phyloP scores from a whole-genome alignment of 805 yeast species.

The Ogataea methanolica region DNA sequence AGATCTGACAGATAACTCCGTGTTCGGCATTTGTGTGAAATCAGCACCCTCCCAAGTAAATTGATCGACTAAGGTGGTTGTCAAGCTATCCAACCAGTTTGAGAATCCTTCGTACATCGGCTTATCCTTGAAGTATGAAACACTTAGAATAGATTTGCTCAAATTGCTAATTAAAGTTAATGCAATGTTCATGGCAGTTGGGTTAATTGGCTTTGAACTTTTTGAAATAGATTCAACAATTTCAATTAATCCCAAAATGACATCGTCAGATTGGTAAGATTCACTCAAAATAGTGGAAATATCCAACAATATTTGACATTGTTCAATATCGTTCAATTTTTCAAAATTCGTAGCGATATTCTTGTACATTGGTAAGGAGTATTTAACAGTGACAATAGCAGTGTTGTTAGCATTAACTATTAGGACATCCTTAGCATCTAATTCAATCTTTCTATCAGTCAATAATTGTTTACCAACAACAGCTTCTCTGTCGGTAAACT shows the following conservation, averaged over 20 bases:
- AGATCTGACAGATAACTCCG: constrained; percentile 42
- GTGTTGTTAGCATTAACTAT: constrained; percentile 40
- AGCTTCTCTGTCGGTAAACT: constrained; percentile 29
- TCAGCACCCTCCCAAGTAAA: constrained; percentile 34
- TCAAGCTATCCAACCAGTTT: constrained; percentile 13
- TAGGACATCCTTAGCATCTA: constrained; percentile 24
- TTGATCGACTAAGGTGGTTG: constrained; percentile 24
- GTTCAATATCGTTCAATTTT: constrained; percentile 28
- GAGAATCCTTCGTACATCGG: constrained; percentile 5
- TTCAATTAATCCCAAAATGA: constrained; percentile 30
- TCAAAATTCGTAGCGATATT: constrained; percentile 23
- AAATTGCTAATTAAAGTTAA: constrained; percentile 31
- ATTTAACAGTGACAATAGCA: constrained; percentile 47
- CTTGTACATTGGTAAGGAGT: constrained; percentile 28
- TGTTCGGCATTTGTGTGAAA: constrained; percentile 17
- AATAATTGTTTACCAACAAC: constrained; percentile 33
- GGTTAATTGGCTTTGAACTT: constrained; percentile 24
- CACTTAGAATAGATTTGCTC: constrained; percentile 24
- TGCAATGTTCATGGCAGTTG: constrained; percentile 32
- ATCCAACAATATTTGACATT: constrained; percentile 35
- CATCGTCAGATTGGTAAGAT: constrained; percentile 25
- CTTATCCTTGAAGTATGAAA: constrained; percentile 18
- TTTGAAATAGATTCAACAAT: constrained; percentile 27
- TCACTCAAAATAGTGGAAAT: constrained; percentile 35
- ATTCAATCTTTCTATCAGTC: constrained; percentile 36